Evolutionary conservation across 2,329 filamentous ascomycete species (phyloP).

Genomic region (Verticillium alfalfae): DNA sequence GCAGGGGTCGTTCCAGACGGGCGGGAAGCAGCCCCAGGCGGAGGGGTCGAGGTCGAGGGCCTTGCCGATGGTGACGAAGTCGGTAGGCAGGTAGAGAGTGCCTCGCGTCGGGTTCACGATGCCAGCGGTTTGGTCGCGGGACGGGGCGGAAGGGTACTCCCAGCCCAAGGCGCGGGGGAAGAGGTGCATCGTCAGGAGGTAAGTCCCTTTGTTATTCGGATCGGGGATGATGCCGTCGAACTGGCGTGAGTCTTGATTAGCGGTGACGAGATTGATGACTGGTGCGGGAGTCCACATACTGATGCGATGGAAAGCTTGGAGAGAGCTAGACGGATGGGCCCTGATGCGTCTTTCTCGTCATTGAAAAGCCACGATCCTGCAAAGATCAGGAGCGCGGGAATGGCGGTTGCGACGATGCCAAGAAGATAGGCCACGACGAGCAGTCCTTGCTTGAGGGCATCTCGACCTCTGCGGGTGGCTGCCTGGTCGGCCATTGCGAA

Average conservation of each 20-base stretch:
- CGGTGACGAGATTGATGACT: not conserved
- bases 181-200: slow-evolving; percentile 8
- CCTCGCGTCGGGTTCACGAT: not conserved
- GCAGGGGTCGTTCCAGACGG: slow-evolving; percentile 2
- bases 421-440: not conserved
- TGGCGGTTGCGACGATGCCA: not conserved
- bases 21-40: slow-evolving; percentile 8
- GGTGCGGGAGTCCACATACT: not conserved
- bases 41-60: slow-evolving; percentile 1
- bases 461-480: not conserved
- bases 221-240: slow-evolving; percentile 9
- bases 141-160: slow-evolving; percentile 5
- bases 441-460: not conserved
- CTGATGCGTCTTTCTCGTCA: not conserved
- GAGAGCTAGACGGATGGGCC: not conserved
- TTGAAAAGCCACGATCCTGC: slow-evolving; percentile 6
- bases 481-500: not conserved
- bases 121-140: not conserved
- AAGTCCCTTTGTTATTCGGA: not conserved
- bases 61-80: slow-evolving; percentile 6
- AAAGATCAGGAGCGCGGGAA: slow-evolving; percentile 3
- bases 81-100: slow-evolving; percentile 3
- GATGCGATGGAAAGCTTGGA: slow-evolving; percentile 3
- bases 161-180: slow-evolving; percentile 9
- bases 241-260: not conserved